A percentile compares a stretch with the other conserved stretches of the same genome.
These are phyloP conservation scores for Cyberlindnera subsufficiens DNA, from an alignment of 805 yeast species.

Conservation along the genomic window DNA sequence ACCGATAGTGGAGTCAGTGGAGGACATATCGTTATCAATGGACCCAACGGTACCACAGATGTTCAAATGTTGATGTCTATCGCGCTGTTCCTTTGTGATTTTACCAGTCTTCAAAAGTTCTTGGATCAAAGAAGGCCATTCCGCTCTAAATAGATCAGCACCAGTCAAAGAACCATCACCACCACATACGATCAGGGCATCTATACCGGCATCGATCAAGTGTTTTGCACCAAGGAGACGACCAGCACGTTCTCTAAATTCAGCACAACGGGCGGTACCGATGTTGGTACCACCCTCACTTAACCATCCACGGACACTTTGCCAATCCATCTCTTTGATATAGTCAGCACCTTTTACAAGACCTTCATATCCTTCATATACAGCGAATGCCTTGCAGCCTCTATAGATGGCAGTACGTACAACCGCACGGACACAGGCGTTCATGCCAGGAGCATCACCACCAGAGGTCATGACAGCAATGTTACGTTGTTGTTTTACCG, in stretches of 20 bases:
- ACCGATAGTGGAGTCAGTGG: conserved; percentile 80
- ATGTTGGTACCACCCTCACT: conserved; percentile 71
- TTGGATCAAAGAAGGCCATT: conserved; percentile 67
- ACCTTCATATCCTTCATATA: conserved; percentile 94
- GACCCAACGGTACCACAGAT: conserved; percentile 77
- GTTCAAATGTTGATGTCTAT: conserved; percentile 49
- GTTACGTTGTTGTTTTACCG: conserved; percentile 25
- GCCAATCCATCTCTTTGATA: conserved; percentile 64
- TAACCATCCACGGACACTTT: conserved; percentile 66
- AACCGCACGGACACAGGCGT: conserved; percentile 90
- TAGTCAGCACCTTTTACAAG: conserved; percentile 77
- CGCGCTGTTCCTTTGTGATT: conserved; percentile 41
- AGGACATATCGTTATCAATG: conserved; percentile 82
- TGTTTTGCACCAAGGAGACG: conserved; percentile 58
- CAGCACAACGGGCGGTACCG: conserved; percentile 73
- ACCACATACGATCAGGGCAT: conserved; percentile 75
- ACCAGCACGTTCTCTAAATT: conserved; percentile 61
- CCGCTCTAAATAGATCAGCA: conserved; percentile 69
- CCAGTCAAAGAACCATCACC: conserved; percentile 84
- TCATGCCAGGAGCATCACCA: conserved; percentile 99
- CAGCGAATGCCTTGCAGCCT: conserved; percentile 86
- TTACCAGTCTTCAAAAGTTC: conserved; percentile 44
- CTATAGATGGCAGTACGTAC: conserved; percentile 83
- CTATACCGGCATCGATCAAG: conserved; percentile 65
- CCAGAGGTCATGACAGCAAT: conserved; percentile 98